Base-by-base conservation (phyloP, 1,284 basidiomycete species). In the Moesziomyces antarcticus region DNA sequence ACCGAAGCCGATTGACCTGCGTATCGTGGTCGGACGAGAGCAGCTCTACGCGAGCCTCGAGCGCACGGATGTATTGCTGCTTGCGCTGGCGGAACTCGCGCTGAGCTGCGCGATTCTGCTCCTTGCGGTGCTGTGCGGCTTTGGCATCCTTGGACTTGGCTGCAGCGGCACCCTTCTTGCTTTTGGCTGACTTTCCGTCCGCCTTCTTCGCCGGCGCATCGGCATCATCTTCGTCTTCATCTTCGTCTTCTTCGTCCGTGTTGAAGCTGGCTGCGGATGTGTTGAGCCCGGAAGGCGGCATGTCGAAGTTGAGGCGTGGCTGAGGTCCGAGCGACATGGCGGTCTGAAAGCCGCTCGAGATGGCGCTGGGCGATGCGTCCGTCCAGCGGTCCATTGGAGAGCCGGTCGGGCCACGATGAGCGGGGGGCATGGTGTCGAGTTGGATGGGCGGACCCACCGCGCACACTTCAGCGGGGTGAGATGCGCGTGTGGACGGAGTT, bases 71-170 rank as follows among this genome's bases (percentile, higher is more conserved):
- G 61, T 78, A 80, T 44, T 81, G 78, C 55, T 82, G 80, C 59
- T 80, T 80, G 22, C 80, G 65, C 45, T 82, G 80, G 3, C 80
- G 59, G 43, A 82, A 82, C 45, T 82, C 80, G 40, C 80, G 66
- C 54, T 82, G 80, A 11, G 80, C 78, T 3, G 80, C 65, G 33
- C 80, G 57, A 57, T 82, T 82, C 45, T 80, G 79, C 45, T 75
- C 78, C 44, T 82, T 82, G n/a, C 79, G 49, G 24, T 56, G 72
- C 42, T 57, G 75, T 27, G 50, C 58, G 16, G 66, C 65, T 54
- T 30, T 60, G 33, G 62, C 50, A 27, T 71, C 78, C 37, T 63
- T 70, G n/a, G 55, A 48, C 46, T 72, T 70, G 13, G 42, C 51
- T 3, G 47, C 59, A 22, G 72, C 73, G 18, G 40, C 56, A 18